A percentile compares a stretch with the other conserved stretches of the same genome.
Evolutionary conservation across 1,139 yeast species (phyloP).

Genomic region (Taiozyma sp.): DNA sequence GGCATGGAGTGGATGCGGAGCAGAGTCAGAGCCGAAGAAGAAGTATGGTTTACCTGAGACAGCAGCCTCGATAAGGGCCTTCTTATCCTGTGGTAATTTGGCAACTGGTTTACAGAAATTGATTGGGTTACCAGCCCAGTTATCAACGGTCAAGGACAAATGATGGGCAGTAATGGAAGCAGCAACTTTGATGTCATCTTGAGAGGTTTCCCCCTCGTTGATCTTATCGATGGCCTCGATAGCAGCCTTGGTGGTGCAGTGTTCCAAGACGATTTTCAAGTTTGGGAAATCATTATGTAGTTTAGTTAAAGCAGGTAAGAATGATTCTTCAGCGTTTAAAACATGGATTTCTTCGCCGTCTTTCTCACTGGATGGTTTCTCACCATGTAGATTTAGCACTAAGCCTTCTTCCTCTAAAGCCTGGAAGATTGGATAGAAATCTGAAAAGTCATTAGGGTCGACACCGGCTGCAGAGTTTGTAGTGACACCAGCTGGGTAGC

Average conservation of each 20-base stretch:
- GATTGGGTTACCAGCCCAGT: conserved; percentile 95
- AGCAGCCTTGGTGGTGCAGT: conserved; percentile 90
- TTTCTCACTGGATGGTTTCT: conserved; percentile 64
- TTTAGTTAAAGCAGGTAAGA: conserved; percentile 83
- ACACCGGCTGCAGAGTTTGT: conserved; percentile 94
- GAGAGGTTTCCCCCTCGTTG: conserved; percentile 45
- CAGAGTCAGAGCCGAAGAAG: conserved; percentile 96
- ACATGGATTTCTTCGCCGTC: conserved; percentile 60
- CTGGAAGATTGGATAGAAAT: conserved; percentile 82
- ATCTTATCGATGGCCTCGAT: conserved; percentile 68
- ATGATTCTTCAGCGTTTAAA: conserved; percentile 87
- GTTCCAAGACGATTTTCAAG: conserved; percentile 84
- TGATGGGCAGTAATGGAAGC: conserved; percentile 98
- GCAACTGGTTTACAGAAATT: conserved; percentile 98
- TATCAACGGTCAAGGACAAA: conserved; percentile 78
- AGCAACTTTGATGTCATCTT: conserved; percentile 51
- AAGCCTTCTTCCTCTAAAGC: conserved; percentile 77
- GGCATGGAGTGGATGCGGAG: conserved; percentile 84
- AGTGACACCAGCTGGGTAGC: conserved; percentile 98
- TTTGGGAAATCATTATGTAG: conserved; percentile 81
- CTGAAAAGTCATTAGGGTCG: conserved; percentile 82
- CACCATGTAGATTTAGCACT: conserved; percentile 90
- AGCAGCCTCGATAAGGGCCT: conserved; percentile 81
- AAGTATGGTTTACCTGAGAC: conserved; percentile 89
- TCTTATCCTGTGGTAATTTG: conserved; percentile 77